Percentiles rank a stretch among this genome's conserved stretches.
Evolutionary conservation across 192 early-diverging fungal species (phyloP).

Genomic region (Entomortierella beljakovae): DNA sequence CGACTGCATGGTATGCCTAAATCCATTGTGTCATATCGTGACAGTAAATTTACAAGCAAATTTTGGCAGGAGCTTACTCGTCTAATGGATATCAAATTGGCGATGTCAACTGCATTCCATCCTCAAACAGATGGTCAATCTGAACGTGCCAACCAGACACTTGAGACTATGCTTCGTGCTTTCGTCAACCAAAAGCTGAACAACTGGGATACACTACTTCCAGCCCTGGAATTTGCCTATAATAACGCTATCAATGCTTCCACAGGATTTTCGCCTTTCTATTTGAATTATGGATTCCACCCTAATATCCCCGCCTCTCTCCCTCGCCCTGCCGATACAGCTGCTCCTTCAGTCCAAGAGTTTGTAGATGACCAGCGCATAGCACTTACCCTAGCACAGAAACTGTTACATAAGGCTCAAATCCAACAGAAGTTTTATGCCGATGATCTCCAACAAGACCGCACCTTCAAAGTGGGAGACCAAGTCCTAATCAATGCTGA

Average conservation of each 20-base stretch:
- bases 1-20: too few relatives aligned
- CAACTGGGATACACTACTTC: slow-evolving; percentile 59
- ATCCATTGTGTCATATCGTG: too few relatives aligned
- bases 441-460: background rate
- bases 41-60: slow-evolving; percentile 9
- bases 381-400: background rate
- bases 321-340: slow-evolving; percentile 10
- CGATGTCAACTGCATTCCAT: too few relatives aligned
- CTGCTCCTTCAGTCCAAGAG: background rate
- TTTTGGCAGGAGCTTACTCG: slow-evolving; percentile 25
- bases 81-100: slow-evolving; percentile 19
- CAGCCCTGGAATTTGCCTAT: slow-evolving; percentile 60
- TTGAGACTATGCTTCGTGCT: slow-evolving; percentile 8
- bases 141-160: slow-evolving; percentile 19
- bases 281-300: slow-evolving; percentile 4
- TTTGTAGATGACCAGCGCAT: background rate
- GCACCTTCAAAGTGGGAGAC: background rate
- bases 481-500: background rate
- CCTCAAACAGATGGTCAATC: slow-evolving; percentile 42
- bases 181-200: background rate
- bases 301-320: background rate
- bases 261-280: slow-evolving; percentile 46
- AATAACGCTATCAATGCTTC: slow-evolving; percentile 57
- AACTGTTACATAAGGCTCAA: too few relatives aligned
- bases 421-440: too few relatives aligned